Conservation (phyloP, 495 filamentous ascomycete species). For the Aspergillus funiculosus region DNA sequence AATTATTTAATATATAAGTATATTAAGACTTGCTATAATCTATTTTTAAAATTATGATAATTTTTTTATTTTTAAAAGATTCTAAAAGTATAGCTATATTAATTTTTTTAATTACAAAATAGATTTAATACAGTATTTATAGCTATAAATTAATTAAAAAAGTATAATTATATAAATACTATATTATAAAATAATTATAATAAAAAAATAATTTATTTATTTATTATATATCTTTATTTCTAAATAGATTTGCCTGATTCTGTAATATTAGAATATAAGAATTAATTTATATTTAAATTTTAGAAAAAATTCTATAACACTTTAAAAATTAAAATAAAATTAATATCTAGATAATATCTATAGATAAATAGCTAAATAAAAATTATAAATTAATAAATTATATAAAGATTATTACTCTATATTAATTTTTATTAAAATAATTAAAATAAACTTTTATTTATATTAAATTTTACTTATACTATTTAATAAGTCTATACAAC, state of each 20-base stretch:
- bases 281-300: background rate
- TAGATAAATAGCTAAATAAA: too few species aligned
- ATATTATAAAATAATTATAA: background rate
- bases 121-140: background rate
- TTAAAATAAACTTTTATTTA: background rate
- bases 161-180: background rate
- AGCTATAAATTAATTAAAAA: slow-evolving; percentile 1
- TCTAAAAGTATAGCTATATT: background rate
- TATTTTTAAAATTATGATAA: background rate
- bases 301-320: background rate
- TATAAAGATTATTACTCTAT: background rate
- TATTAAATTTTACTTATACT: background rate
- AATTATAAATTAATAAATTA: too few species aligned
- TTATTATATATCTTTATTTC: background rate
- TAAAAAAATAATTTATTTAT: background rate
- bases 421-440: background rate
- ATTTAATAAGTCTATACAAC: background rate
- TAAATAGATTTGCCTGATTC: background rate
- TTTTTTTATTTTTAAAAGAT: background rate
- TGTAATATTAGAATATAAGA: background rate
- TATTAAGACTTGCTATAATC: background rate
- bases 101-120: background rate
- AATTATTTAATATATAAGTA: background rate
- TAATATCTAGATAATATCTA: too few species aligned
- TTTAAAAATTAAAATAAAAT: background rate